These are phyloP conservation scores for Cutaneotrichosporon sp. DNA, from an alignment of 1,284 basidiomycete genomes.

Conservation along the genomic window DNA sequence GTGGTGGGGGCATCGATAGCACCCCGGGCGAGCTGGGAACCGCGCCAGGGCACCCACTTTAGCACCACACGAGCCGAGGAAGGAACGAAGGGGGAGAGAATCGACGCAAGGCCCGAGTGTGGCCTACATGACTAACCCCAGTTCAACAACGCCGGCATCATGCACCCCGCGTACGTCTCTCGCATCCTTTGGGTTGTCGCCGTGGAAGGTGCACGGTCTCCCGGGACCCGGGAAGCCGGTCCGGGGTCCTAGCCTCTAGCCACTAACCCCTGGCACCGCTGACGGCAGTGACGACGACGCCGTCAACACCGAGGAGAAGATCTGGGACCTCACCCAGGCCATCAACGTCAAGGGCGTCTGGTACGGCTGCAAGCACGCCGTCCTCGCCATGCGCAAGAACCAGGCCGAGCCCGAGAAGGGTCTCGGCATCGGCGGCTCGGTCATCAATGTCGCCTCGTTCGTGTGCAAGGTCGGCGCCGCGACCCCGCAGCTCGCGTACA, in stretches of 20 bases:
- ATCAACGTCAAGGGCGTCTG: constrained; percentile 98
- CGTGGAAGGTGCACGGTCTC: neutral
- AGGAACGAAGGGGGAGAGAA: too few relatives aligned
- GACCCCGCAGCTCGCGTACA: constrained; percentile 88
- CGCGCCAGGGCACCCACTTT: neutral
- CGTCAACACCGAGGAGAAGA: constrained; percentile 89
- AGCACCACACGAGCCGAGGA: neutral
- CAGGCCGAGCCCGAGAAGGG: constrained; percentile 76
- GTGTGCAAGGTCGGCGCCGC: constrained; percentile 92
- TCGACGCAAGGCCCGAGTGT: neutral
- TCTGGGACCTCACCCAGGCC: constrained; percentile 92
- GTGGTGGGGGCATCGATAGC: neutral
- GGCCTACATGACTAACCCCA: constrained; percentile 16
- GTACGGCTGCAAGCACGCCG: constrained; percentile 98
- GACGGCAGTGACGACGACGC: constrained; percentile 75
- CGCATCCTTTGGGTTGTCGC: neutral
- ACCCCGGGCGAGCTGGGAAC: neutral
- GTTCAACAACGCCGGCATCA: constrained; percentile 95
- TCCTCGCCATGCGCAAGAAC: constrained; percentile 89
- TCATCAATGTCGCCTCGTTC: constrained; percentile 96
- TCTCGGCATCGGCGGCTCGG: constrained; percentile 80
- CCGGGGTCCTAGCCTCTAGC: neutral
- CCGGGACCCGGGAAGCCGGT: neutral
- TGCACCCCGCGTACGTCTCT: constrained; percentile 67
- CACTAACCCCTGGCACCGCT: constrained; percentile 6